A percentile compares a stretch with the other conserved stretches of the same genome.
phyloP scores from a whole-genome alignment of 2,329 filamentous ascomycete species.

The Claviceps lovelessii region DNA sequence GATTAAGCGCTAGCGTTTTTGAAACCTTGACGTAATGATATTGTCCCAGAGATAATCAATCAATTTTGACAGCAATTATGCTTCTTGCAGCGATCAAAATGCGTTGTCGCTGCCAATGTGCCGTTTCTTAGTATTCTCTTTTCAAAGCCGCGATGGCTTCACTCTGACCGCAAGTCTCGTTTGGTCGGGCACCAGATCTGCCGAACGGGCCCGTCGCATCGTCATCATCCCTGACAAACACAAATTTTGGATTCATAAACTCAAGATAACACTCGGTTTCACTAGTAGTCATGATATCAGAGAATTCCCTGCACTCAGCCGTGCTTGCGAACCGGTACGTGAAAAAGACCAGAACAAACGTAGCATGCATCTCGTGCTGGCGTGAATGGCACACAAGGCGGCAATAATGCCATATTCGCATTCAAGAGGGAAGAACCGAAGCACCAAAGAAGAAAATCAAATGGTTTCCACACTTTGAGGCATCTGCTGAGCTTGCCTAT shows the following conservation, averaged over 20 bases:
- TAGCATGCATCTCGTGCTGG: neutral
- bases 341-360: neutral
- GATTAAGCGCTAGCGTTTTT: neutral
- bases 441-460: neutral
- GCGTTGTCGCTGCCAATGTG: neutral
- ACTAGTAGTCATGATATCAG: neutral
- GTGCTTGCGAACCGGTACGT: neutral
- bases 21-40: neutral
- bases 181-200: neutral
- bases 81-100: too few species aligned
- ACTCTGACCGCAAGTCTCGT: neutral
- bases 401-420: too few species aligned
- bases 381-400: neutral
- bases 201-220: neutral
- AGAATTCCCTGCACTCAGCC: neutral
- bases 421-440: too few species aligned
- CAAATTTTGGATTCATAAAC: neutral
- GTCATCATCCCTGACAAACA: neutral
- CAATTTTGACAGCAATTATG: neutral
- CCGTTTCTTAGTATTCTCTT: neutral
- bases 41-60: too few species aligned
- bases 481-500: neutral
- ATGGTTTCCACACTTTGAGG: neutral
- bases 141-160: conserved; percentile 3
- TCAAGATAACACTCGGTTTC: too few species aligned